Evolutionary conservation across 768 basidiomycete species (phyloP).

Genomic region (Tephrocybe sp.): DNA sequence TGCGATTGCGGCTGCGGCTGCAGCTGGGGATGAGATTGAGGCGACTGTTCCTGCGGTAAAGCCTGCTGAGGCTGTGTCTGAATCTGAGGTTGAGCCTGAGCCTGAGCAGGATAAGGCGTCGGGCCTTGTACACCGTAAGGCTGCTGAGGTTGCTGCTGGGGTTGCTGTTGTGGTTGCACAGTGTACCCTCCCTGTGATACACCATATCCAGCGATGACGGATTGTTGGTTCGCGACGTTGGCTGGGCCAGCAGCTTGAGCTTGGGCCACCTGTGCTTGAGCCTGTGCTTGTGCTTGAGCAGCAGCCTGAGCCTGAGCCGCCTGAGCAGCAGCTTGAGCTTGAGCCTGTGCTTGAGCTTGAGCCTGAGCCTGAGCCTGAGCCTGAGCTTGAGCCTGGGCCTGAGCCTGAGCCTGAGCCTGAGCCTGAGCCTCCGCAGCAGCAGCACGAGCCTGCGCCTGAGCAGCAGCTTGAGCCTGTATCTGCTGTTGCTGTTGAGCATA

Average conservation of each 20-base stretch:
- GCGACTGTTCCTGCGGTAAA: background rate
- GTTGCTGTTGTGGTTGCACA: slow-evolving; percentile 27
- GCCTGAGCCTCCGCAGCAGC: slow-evolving; percentile 12
- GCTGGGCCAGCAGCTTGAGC: no score
- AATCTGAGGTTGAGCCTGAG: background rate
- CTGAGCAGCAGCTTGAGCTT: slow-evolving; percentile 15
- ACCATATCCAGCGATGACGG: no score
- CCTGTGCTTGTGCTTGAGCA: slow-evolving; percentile 8
- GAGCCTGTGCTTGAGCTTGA: slow-evolving; percentile 16
- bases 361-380: slow-evolving; percentile 19
- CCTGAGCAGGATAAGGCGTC: background rate
- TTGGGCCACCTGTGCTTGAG: slow-evolving; percentile 6
- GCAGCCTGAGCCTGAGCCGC: slow-evolving; percentile 17
- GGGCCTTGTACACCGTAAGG: background rate
- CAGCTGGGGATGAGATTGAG: slow-evolving; percentile 14
- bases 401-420: slow-evolving; percentile 11
- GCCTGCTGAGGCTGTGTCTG: slow-evolving; percentile 16
- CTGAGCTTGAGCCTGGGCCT: slow-evolving; percentile 10
- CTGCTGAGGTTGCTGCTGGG: background rate
- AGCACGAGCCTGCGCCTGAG: slow-evolving; percentile 7
- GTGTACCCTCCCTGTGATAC: no score
- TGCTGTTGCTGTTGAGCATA: slow-evolving; percentile 21
- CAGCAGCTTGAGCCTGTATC: slow-evolving; percentile 10
- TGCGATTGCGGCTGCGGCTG: slow-evolving; percentile 23
- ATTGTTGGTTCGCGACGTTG: no score